These are phyloP conservation scores for Magnusiomyces magnusii DNA, from an alignment of 1,139 yeast genomes.

Conservation along the genomic window DNA sequence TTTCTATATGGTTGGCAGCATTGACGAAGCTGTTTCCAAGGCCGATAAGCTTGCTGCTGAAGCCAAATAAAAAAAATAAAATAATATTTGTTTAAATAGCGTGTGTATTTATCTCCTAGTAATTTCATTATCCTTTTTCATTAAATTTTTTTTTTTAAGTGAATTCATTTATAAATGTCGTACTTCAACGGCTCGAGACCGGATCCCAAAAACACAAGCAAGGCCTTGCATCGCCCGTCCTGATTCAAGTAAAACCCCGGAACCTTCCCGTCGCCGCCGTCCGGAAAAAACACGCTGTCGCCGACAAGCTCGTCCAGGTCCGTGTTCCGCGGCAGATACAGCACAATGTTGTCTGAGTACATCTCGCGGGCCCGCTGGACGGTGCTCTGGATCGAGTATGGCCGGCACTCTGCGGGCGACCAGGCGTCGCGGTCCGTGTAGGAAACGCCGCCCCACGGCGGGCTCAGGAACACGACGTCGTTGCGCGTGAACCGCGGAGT, in stretches of 20 bases:
- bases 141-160: background rate
- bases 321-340: constrained; percentile 72
- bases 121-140: background rate
- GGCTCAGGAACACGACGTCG: constrained; percentile 73
- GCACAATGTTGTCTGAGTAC: constrained; percentile 46
- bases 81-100: background rate
- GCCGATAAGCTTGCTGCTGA: constrained; percentile 98
- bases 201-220: constrained; percentile 12
- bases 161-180: background rate
- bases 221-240: constrained; percentile 9
- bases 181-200: constrained; percentile 2
- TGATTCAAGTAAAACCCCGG: constrained; percentile 7
- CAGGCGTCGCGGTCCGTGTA: constrained; percentile 45
- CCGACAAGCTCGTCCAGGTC: constrained; percentile 43
- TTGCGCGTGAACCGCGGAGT: background rate
- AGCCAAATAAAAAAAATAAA: constrained; percentile 4
- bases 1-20: constrained; percentile 99
- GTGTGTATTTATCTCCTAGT: constrained; percentile 1
- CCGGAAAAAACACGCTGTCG: constrained; percentile 1
- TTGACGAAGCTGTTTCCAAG: constrained; percentile 96
- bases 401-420: constrained; percentile 38
- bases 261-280: background rate
- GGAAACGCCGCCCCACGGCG: constrained; percentile 96
- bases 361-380: constrained; percentile 41
- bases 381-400: constrained; percentile 27